phyloP scores from a whole-genome alignment of 2,329 filamentous ascomycete species.

The Pestalotiopsis sp. region DNA sequence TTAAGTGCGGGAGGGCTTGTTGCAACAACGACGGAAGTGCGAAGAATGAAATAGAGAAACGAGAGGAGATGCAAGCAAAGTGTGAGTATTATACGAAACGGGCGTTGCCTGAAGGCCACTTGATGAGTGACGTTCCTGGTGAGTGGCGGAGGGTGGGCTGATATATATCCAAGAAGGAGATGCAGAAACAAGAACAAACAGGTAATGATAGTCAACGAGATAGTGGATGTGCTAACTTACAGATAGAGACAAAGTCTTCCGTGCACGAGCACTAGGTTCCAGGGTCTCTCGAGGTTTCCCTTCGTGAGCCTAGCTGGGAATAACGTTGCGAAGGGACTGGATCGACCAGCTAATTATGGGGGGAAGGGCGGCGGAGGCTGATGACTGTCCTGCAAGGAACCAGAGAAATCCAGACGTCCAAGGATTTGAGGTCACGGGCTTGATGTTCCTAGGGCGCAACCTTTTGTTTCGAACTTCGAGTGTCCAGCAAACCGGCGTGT shows the following conservation, averaged over 20 bases:
- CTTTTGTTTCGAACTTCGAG: constrained; percentile 36
- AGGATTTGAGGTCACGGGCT: constrained; percentile 28
- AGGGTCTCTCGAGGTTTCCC: constrained; percentile 21
- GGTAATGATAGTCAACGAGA: constrained; percentile 19
- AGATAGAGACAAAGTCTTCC: constrained; percentile 22
- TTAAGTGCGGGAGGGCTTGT: constrained; percentile 6
- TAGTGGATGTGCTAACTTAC: constrained; percentile 29
- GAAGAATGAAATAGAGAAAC: constrained; percentile 1
- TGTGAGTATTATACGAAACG: constrained; percentile 15
- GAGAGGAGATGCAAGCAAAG: constrained; percentile 9
- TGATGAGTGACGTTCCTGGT: not conserved
- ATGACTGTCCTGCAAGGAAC: constrained; percentile 24
- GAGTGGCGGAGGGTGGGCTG: constrained; percentile 14
- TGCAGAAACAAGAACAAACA: constrained; percentile 10
- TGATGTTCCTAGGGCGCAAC: constrained; percentile 14
- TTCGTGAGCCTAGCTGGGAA: constrained; percentile 23
- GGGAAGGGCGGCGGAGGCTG: constrained; percentile 21
- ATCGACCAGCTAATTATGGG: constrained; percentile 23
- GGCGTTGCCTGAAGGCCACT: constrained; percentile 5
- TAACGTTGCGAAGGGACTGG: constrained; percentile 25
- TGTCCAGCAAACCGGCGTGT: constrained; percentile 29
- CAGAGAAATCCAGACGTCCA: constrained; percentile 25
- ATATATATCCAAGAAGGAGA: constrained; percentile 15
- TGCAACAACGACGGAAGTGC: not conserved
- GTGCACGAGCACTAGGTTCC: constrained; percentile 27